Evolutionary conservation across 148 eudicot genomes (phyloP).

Genomic region (Persicaria maculosa): DNA sequence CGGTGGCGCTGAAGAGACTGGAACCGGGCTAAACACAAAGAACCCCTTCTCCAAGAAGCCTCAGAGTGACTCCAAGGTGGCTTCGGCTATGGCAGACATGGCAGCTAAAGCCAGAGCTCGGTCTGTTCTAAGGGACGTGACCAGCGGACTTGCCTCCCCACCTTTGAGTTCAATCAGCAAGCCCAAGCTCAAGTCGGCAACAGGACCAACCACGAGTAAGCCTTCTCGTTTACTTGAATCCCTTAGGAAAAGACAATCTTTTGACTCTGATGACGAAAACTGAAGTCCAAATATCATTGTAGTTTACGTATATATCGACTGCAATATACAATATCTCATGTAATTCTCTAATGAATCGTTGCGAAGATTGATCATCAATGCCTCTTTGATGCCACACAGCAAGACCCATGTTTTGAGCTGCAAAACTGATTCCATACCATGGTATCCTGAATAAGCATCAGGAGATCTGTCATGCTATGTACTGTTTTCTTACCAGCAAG

Average conservation of each 20-base stretch:
- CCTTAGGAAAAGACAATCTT: slow-evolving; percentile 61
- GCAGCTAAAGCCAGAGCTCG: slow-evolving; percentile 58
- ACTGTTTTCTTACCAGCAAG: too few species aligned
- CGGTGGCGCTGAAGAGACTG: slow-evolving; percentile 9
- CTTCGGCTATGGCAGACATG: slow-evolving; percentile 66
- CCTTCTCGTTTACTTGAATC: slow-evolving; percentile 56
- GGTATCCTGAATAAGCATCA: too few species aligned
- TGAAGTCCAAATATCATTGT: slow-evolving; percentile 13
- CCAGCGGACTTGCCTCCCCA: slow-evolving; percentile 41
- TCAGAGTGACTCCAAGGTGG: slow-evolving; percentile 40
- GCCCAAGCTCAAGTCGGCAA: slow-evolving; percentile 54
- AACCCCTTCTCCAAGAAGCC: slow-evolving; percentile 26
- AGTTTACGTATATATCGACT: too few species aligned
- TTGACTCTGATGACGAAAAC: slow-evolving; percentile 80
- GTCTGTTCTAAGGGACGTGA: slow-evolving; percentile 75
- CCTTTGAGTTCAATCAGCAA: slow-evolving; percentile 63
- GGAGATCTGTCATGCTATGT: too few species aligned
- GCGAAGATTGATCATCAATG: background rate
- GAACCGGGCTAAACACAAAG: slow-evolving; percentile 12
- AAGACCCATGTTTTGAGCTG: too few species aligned
- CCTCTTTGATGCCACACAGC: background rate
- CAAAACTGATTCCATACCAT: too few species aligned
- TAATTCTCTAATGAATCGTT: too few species aligned
- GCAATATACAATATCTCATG: too few species aligned
- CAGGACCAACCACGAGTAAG: slow-evolving; percentile 23